Evolutionary conservation across 2,329 filamentous ascomycete genomes (phyloP).

Genomic region (Stagonosporopsis vannaccii): DNA sequence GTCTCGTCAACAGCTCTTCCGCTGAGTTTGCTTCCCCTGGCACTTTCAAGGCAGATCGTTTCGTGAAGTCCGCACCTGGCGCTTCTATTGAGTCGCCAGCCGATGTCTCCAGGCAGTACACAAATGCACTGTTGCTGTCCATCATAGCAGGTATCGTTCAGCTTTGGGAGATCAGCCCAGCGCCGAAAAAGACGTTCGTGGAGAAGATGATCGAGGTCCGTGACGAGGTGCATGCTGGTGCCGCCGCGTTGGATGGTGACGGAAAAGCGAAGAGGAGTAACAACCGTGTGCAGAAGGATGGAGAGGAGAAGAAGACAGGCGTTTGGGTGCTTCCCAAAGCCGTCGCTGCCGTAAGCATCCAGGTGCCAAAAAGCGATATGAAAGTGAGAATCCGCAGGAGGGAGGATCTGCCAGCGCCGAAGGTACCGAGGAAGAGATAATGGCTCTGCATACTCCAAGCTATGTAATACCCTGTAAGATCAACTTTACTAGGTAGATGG

Average conservation of each 20-base stretch:
- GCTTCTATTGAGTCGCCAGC: conserved; percentile 27
- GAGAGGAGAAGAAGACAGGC: conserved; percentile 30
- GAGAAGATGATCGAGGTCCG: conserved; percentile 44
- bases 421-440: conserved; percentile 14
- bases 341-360: conserved; percentile 57
- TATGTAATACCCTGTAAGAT: neutral
- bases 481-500: too few relatives aligned
- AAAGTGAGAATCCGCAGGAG: conserved; percentile 61
- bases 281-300: conserved; percentile 10
- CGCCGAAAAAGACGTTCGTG: conserved; percentile 43
- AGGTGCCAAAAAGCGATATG: conserved; percentile 60
- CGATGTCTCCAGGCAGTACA: conserved; percentile 27
- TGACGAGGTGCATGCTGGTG: conserved; percentile 39
- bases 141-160: conserved; percentile 45
- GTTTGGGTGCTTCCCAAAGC: conserved; percentile 61
- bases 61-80: conserved; percentile 22
- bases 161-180: conserved; percentile 45
- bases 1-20: conserved; percentile 41
- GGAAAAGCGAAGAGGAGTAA: conserved; percentile 12
- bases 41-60: conserved; percentile 40
- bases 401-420: conserved; percentile 25
- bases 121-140: conserved; percentile 35
- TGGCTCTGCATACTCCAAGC: too few relatives aligned
- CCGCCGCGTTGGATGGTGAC: conserved; percentile 26
- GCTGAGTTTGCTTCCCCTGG: conserved; percentile 29